Evolutionary conservation across 1,139 yeast genomes (phyloP), one percentile per base, ranked within the genome.

Genomic region (Blastobotrys arbuscula): DNA sequence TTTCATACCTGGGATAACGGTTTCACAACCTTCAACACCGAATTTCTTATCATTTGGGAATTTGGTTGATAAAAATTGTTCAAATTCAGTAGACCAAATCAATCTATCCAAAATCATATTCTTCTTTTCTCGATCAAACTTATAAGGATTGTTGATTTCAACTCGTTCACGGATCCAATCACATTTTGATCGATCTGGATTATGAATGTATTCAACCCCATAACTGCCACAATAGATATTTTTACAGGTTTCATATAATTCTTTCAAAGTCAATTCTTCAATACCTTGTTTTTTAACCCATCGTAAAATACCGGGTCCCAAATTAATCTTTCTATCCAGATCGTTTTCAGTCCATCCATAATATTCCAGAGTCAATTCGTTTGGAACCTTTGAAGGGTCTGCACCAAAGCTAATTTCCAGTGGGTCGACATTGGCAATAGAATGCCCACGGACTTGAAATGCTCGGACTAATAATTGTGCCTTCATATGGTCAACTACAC

Each of bases 31-130:
- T 75, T 90, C 97, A 55, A 90, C 77, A 70, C 97, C 97, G 65
- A 90, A 90, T 73, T 97, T 84, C 74, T 90, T 90, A 68, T 90
- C 97, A 71, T 88, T 89, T 56, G 97, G 97, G 76, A 87, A 90
- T 72, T 90, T 90, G 50, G 95, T 81, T 45, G 96, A 79, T 62
- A 90, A 75, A 78, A 90, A 90, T 49, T 84, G 73, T 75, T 90
- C 97, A 63, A 90, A 90, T 47, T 90, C 82, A 54, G 95, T 81
- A 40, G 97, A 79, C 97, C 97, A 90, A 68, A 89, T 86, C 65
- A 89, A 73, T 67, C 97, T 82, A 69, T 90, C 97, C 64, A 90
- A 77, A 61, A 90, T 90, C 70, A 89, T 96, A 73, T 95, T 82
- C 75, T 90, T 90, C 74, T 88, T 86, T 66, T 89, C 96, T 43